Percentiles rank a stretch among this genome's conserved stretches.
Evolutionary conservation across 805 yeast genomes (phyloP).

Genomic region (Torulaspora maleeae): DNA sequence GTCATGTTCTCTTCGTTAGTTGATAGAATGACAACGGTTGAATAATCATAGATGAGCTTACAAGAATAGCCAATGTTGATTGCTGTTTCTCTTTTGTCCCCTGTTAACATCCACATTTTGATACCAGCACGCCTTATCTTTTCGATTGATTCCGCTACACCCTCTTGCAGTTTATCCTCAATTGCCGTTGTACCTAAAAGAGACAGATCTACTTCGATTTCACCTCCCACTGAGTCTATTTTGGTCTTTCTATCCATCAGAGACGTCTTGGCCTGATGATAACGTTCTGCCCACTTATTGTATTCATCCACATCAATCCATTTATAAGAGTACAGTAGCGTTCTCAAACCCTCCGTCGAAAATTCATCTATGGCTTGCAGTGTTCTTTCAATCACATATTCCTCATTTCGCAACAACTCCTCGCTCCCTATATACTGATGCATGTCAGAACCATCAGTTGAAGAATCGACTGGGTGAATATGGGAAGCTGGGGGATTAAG

Average conservation of each 20-base stretch:
- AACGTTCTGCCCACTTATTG: constrained; percentile 60
- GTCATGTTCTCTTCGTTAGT: constrained; percentile 53
- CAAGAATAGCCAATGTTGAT: constrained; percentile 96
- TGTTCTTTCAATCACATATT: constrained; percentile 74
- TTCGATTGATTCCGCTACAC: constrained; percentile 94
- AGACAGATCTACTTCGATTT: constrained; percentile 62
- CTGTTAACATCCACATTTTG: constrained; percentile 96
- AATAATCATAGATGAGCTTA: constrained; percentile 84
- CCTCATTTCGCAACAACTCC: constrained; percentile 60
- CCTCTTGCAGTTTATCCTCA: constrained; percentile 92
- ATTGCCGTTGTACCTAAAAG: constrained; percentile 93
- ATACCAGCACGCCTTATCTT: constrained; percentile 90
- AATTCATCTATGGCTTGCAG: constrained; percentile 89
- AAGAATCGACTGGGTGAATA: neutral
- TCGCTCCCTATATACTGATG: constrained; percentile 48
- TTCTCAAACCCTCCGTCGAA: constrained; percentile 91
- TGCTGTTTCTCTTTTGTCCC: constrained; percentile 97
- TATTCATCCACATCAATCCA: constrained; percentile 62
- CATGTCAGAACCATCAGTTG: constrained; percentile 13
- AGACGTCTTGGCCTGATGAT: constrained; percentile 72
- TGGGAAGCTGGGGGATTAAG: constrained; percentile 23
- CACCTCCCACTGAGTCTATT: constrained; percentile 68
- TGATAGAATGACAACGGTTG: constrained; percentile 73
- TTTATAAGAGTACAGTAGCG: constrained; percentile 75
- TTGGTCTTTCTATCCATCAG: constrained; percentile 58